These are phyloP conservation scores for Macrocybe gigantea DNA, from an alignment of 768 basidiomycete genomes.

Conservation along the genomic window DNA sequence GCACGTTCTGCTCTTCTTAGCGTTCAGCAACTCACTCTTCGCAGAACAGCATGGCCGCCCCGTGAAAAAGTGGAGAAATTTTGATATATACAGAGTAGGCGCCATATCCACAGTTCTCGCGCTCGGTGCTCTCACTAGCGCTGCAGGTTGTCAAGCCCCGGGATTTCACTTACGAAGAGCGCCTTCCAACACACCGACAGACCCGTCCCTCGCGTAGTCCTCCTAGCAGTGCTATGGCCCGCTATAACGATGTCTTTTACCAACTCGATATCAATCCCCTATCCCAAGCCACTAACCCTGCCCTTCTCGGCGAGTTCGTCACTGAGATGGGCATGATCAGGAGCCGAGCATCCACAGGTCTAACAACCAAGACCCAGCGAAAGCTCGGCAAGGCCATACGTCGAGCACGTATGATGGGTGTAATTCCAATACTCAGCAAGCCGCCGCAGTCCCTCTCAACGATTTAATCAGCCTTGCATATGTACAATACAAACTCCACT, in stretches of 20 bases:
- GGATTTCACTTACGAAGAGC: constrained; percentile 22
- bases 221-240: constrained; percentile 17
- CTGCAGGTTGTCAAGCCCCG: constrained; percentile 16
- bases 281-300: constrained; percentile 55
- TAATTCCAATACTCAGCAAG: constrained; percentile 56
- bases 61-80: no score
- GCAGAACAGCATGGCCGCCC: no score
- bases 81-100: no score
- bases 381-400: constrained; percentile 79
- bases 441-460: constrained; percentile 4
- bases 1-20: no score
- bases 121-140: neutral
- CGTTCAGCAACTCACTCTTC: no score
- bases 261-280: constrained; percentile 72
- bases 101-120: no score
- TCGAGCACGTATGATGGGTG: constrained; percentile 87
- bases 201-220: constrained; percentile 50
- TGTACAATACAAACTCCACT: neutral
- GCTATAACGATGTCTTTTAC: constrained; percentile 60
- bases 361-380: constrained; percentile 79
- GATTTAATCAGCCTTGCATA: neutral
- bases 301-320: constrained; percentile 51
- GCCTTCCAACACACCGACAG: constrained; percentile 9
- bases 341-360: constrained; percentile 56
- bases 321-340: constrained; percentile 80